phyloP scores from a whole-genome alignment of 2,329 filamentous ascomycete species.

The Waltergamsia citrina region DNA sequence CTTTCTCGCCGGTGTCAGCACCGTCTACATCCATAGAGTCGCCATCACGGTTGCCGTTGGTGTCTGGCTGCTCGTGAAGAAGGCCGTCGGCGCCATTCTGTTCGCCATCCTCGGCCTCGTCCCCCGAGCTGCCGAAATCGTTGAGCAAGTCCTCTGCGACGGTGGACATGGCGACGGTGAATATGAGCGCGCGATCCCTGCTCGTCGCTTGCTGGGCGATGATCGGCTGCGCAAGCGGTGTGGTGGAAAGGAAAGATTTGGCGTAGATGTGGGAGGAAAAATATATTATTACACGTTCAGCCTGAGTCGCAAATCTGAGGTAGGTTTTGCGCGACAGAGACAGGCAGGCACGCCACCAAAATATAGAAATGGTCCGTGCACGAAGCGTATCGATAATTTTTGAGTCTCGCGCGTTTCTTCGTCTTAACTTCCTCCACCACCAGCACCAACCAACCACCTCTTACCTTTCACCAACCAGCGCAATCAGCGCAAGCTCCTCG shows the following conservation, averaged over 20 bases:
- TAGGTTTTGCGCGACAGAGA: neutral
- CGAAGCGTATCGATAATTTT: neutral
- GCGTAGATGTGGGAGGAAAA: neutral
- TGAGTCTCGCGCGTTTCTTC: neutral
- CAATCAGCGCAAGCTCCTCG: no score
- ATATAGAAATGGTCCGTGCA: constrained; percentile 2
- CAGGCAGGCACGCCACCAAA: neutral
- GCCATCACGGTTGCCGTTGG: constrained; percentile 42
- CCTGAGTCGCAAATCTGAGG: neutral
- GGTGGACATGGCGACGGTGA: constrained; percentile 65
- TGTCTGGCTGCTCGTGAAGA: constrained; percentile 14
- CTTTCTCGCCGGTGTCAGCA: constrained; percentile 43
- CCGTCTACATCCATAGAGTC: constrained; percentile 12
- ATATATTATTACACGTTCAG: neutral
- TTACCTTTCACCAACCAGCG: neutral
- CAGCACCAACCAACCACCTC: neutral
- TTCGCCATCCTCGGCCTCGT: constrained; percentile 58
- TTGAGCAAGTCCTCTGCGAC: constrained; percentile 87
- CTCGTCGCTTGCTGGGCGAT: no score
- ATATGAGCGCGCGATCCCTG: no score
- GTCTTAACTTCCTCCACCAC: neutral
- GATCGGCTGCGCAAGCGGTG: no score
- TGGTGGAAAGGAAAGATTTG: neutral
- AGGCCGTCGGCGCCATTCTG: constrained; percentile 47
- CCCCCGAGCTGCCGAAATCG: constrained; percentile 56